These are phyloP conservation scores for Botrytis elliptica DNA, from an alignment of 2,329 filamentous ascomycete species.

Conservation along the genomic window DNA sequence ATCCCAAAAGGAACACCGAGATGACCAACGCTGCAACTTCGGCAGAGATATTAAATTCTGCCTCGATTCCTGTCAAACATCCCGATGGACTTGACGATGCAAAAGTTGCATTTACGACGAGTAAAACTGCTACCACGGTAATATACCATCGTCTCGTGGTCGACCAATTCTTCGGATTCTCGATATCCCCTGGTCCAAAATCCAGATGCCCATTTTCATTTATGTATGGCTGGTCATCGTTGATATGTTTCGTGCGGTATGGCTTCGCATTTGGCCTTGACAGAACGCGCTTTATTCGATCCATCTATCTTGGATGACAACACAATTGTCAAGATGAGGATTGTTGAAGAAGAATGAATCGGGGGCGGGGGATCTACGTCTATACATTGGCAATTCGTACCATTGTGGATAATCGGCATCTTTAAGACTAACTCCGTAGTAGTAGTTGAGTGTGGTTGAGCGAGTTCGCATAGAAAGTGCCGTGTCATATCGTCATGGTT, in stretches of 20 bases:
- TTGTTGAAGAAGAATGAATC: not conserved
- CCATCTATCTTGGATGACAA: conserved; percentile 21
- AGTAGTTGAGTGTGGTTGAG: not conserved
- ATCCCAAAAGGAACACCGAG: conserved; percentile 47
- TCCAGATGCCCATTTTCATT: conserved; percentile 38
- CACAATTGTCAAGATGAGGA: not conserved
- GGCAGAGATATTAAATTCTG: conserved; percentile 40
- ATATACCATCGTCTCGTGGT: conserved; percentile 43
- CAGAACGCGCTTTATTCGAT: conserved; percentile 31
- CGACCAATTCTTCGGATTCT: conserved; percentile 45
- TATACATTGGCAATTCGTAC: not conserved
- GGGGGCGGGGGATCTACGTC: not conserved
- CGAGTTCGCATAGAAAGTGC: not conserved
- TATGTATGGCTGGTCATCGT: conserved; percentile 23
- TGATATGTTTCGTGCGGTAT: conserved; percentile 31
- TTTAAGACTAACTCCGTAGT: not conserved
- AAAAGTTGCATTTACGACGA: conserved; percentile 45
- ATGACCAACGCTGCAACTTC: conserved; percentile 45
- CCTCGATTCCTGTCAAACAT: conserved; percentile 41
- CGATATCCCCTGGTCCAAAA: conserved; percentile 46
- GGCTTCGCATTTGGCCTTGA: conserved; percentile 36
- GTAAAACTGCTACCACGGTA: conserved; percentile 42
- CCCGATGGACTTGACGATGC: conserved; percentile 46
- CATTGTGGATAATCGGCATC: conserved; percentile 15
- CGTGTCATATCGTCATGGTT: not conserved